Conservation (phyloP, 176 grass and related monocot genomes). For the Bolboschoenus planiculmis region DNA sequence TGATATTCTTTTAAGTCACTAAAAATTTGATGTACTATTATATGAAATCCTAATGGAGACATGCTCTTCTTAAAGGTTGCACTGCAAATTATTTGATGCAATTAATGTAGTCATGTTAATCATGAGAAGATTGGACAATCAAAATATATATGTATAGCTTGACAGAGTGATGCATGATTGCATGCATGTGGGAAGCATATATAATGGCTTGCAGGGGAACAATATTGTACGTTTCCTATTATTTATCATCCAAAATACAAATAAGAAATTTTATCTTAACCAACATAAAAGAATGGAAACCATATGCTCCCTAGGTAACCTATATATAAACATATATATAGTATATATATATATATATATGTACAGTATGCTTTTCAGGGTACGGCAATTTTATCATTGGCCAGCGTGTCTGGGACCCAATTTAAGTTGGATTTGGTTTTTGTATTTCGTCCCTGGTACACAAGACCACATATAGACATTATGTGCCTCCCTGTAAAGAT, state of each 20-base stretch:
- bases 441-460: background rate
- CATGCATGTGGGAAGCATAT: constrained; percentile 29
- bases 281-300: constrained; percentile 24
- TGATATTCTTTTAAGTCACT: background rate
- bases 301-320: constrained; percentile 17
- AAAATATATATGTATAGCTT: background rate
- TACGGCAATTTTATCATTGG: constrained; percentile 8
- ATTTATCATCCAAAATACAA: background rate
- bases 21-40: background rate
- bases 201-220: constrained; percentile 13
- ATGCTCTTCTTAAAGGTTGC: background rate
- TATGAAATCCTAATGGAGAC: background rate
- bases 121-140: background rate
- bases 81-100: background rate
- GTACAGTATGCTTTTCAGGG: background rate
- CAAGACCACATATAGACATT: background rate
- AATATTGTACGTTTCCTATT: background rate
- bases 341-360: background rate
- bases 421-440: background rate
- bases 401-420: constrained; percentile 4
- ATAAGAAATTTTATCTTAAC: constrained; percentile 1
- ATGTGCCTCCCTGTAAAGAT: background rate
- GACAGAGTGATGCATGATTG: background rate
- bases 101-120: background rate
- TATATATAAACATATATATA: background rate